phyloP scores from a whole-genome alignment of 176 grass and related monocot species.

The Metroxylon sagu region DNA sequence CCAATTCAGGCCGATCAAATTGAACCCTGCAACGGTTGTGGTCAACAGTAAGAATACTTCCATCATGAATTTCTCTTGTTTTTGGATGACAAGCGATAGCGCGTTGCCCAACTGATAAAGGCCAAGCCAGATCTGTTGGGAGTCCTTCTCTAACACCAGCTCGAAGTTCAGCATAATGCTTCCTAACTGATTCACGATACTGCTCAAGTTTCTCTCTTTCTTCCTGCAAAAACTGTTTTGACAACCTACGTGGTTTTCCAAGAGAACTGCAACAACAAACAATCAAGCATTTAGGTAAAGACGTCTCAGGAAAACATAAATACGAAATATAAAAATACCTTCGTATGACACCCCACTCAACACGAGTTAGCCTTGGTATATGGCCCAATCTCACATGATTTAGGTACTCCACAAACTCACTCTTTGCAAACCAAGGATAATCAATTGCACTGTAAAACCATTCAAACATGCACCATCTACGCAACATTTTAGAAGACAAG shows the following conservation, averaged over 20 bases:
- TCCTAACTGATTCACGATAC: conserved; percentile 86
- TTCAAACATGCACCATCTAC: conserved; percentile 91
- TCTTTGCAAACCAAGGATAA: conserved; percentile 93
- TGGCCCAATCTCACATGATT: conserved; percentile 93
- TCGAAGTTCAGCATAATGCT: conserved; percentile 75
- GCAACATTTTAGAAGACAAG: conserved; percentile 74
- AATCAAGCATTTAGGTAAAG: neutral
- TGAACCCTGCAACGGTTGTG: conserved; percentile 59
- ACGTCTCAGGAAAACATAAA: no score
- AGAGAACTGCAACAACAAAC: conserved; percentile 70
- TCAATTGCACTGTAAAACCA: conserved; percentile 99
- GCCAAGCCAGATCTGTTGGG: conserved; percentile 75
- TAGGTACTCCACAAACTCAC: conserved; percentile 94
- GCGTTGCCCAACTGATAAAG: conserved; percentile 76
- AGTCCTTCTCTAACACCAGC: conserved; percentile 80
- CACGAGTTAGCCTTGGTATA: conserved; percentile 77
- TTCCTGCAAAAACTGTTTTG: conserved; percentile 73
- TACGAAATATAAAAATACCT: conserved; percentile 23
- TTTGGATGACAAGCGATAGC: conserved; percentile 87
- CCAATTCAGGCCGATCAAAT: conserved; percentile 78
- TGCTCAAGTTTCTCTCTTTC: conserved; percentile 81
- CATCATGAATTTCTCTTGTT: conserved; percentile 95
- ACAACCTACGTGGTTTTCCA: conserved; percentile 89
- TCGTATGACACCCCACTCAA: conserved; percentile 93
- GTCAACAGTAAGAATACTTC: conserved; percentile 73